Evolutionary conservation across 345 rosid genomes (phyloP), one percentile per base, ranked within the genome.

Genomic region (Euphorbia tirucalli): DNA sequence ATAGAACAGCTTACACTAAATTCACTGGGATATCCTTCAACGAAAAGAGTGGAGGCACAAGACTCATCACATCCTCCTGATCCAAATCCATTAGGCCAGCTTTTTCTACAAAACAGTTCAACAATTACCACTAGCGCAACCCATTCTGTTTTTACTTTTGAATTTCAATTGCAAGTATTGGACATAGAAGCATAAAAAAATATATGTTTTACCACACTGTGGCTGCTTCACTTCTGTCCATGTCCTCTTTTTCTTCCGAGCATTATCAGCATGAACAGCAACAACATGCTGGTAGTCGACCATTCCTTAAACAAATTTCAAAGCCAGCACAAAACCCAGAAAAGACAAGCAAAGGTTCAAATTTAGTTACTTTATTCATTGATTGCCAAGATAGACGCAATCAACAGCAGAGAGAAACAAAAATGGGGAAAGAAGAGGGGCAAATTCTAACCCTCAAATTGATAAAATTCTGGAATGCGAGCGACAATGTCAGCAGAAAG

Each of bases 211-310:
- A 90, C 93, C 93, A 81, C 79, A 75, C 37, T 74, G 77, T 19
- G 87, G 79, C 24, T 82, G 80, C 57, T 79, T 86, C 70, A 79
- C 57, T 78, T 92, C 97, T 37, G 80, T 72, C 86, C 87, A 82
- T 65, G 81, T 88, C 81, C 90, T 85, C 86, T 89, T 92, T 75
- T 80, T 90, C 79, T 83, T 77, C 68, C 79, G 81, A 16, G 95
- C 91, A 74, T 71, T 77, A 61, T 89, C 87, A 3, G 96, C 93
- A 54, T 94, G 97, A 83, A 92, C 90, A 63, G 93, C 81, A 56
- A 94, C 79, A 59, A 94, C 97, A 85, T 92, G 97, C 83, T 94
- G 98, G 75, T 90, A 94, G 78, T 94, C 98, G 27, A 77, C 95
- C 97, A 92, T 92, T 66, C 98, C 98, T 93, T 77, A 3, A 59